Base-by-base conservation (phyloP, 2,329 filamentous ascomycete species). In the Endocalyx cinctus region DNA sequence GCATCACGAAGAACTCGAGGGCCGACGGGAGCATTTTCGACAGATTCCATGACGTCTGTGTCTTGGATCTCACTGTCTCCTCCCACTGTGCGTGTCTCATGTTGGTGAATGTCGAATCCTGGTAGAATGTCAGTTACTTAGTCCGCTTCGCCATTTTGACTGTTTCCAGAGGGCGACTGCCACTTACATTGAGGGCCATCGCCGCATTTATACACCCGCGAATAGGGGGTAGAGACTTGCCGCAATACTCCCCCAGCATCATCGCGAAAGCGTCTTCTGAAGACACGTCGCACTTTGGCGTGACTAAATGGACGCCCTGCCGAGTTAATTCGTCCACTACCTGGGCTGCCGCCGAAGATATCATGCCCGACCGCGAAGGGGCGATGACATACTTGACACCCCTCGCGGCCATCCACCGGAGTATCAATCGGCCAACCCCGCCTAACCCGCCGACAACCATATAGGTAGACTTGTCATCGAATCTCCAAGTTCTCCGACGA, bases 311-410 rank as follows among this genome's bases (percentile, higher is more conserved):
- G 17, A 25, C 20, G 8, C 20, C 20, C 20, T 23, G 8, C 20
- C 20, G 20, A 23, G 20, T 23, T 8, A 23, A n/a, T 8, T n/a
- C 20, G n/a, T 23, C 20, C 20, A 23, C 20, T 23, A 23, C n/a
- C 20, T 23, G 20, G 8, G n/a, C 20, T 23, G 20, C 20, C 8
- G 20, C 20, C n/a, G 20, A n/a, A 23, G 37, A 35, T n/a, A 17
- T 23, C 4, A 12, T 6, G 10, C 51, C 42, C 2, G 45, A 46
- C 12, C 43, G 22, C 6, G 48, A 48, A 2, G 35, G 40, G 1
- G 46, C 14, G 11, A 51, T 39, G 1, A 51, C 18, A 26, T 51
- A 12, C 16, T 32, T 42, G 3, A 39, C 48, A 10, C 48, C 48
- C 12, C 34, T 39, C 2, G 18, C 13, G 2, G 28, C 43, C 45